Evolutionary conservation across 2,329 filamentous ascomycete genomes (phyloP).

Genomic region (Raffaelea deltoideospora): DNA sequence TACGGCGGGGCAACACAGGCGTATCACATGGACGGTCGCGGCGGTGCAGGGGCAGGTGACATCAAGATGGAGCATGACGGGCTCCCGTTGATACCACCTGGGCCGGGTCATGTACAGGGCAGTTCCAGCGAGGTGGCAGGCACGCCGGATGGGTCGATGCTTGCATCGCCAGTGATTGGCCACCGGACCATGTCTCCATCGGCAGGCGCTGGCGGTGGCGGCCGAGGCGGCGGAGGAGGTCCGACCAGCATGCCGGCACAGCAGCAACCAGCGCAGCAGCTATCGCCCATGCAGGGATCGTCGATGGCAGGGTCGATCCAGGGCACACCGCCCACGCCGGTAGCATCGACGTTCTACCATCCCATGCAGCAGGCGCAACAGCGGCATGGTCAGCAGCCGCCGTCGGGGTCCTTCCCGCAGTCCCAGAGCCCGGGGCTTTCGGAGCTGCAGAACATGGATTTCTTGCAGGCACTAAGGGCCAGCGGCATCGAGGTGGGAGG

Average conservation of each 20-base stretch:
- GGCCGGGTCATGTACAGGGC: conserved; percentile 22
- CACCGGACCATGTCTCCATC: conserved; percentile 25
- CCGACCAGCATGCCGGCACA: neutral
- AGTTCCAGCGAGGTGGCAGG: conserved; percentile 18
- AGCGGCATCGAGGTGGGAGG: too few species aligned
- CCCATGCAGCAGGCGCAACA: conserved; percentile 14
- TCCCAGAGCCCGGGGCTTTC: too few species aligned
- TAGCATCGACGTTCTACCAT: conserved; percentile 1
- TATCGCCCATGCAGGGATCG: conserved; percentile 4
- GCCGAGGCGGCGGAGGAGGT: neutral
- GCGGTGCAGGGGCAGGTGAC: conserved; percentile 10
- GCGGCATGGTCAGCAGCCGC: conserved; percentile 19
- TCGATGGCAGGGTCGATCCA: conserved; percentile 3
- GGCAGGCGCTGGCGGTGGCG: conserved; percentile 17
- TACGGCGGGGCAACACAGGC: conserved; percentile 3
- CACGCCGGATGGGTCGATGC: conserved; percentile 10
- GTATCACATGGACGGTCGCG: conserved; percentile 12
- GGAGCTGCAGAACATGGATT: conserved; percentile 39
- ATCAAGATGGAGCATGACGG: conserved; percentile 23
- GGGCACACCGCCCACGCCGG: conserved; percentile 5
- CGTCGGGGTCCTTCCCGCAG: too few species aligned
- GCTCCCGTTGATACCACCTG: conserved; percentile 23
- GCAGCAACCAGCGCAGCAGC: too few species aligned
- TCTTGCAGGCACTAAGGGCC: conserved; percentile 28
- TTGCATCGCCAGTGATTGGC: too few species aligned